phyloP scores from a whole-genome alignment of 495 filamentous ascomycete genomes.

The Podospora didyma region DNA sequence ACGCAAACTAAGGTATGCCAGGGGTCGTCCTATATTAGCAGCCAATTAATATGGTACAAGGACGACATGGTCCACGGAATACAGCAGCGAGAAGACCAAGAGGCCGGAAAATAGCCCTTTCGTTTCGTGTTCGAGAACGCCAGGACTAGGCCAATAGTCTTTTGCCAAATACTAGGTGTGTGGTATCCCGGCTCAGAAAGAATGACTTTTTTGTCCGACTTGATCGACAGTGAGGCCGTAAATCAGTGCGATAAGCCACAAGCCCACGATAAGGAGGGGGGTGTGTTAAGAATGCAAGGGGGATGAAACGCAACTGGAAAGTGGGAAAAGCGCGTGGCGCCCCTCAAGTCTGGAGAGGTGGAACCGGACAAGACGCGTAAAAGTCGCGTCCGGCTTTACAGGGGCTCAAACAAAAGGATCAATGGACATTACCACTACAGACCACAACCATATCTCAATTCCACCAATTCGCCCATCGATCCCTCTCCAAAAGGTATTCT shows the following conservation, averaged over 20 bases:
- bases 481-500: too few species aligned
- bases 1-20: conserved; percentile 1
- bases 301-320: conserved; percentile 6
- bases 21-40: conserved; percentile 14
- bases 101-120: not conserved
- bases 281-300: not conserved
- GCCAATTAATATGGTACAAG: conserved; percentile 28
- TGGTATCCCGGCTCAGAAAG: not conserved
- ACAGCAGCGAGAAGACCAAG: conserved; percentile 13
- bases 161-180: too few species aligned
- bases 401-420: conserved; percentile 26
- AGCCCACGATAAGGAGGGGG: conserved; percentile 13
- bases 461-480: too few species aligned
- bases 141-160: too few species aligned
- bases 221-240: not conserved
- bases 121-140: not conserved
- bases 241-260: conserved; percentile 17
- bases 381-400: conserved; percentile 21
- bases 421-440: not conserved
- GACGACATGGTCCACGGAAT: conserved; percentile 17
- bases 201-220: not conserved
- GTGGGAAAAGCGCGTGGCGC: conserved; percentile 6
- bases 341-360: not conserved
- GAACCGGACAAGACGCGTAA: conserved; percentile 15
- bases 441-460: too few species aligned